Evolutionary conservation across 2,329 filamentous ascomycete genomes (phyloP).

Genomic region (Paradendryphiella salina): DNA sequence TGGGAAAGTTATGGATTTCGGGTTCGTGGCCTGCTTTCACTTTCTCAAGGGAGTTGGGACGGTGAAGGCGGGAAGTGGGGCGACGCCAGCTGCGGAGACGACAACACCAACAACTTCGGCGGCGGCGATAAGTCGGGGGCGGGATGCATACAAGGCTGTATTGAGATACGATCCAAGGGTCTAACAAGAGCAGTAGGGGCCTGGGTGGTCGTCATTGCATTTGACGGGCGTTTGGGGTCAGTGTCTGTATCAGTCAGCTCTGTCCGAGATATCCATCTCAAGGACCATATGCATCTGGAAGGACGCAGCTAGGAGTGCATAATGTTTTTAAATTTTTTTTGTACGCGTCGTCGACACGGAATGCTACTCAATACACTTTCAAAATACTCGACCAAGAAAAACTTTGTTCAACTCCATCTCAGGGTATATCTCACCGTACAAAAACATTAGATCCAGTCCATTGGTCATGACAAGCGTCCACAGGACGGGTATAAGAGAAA

Average conservation of each 20-base stretch:
- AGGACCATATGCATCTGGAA: not conserved
- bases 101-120: not conserved
- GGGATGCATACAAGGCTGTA: too few species aligned
- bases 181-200: too few species aligned
- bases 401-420: conserved; percentile 9
- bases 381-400: conserved; percentile 7
- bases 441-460: conserved; percentile 39
- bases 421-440: conserved; percentile 21
- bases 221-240: too few species aligned
- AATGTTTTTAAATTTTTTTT: not conserved
- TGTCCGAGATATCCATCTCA: not conserved
- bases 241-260: not conserved
- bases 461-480: conserved; percentile 23
- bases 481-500: conserved; percentile 30
- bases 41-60: too few species aligned
- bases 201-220: too few species aligned
- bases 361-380: conserved; percentile 5
- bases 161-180: too few species aligned
- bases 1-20: too few species aligned
- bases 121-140: too few species aligned
- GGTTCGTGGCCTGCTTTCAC: too few species aligned
- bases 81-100: not conserved
- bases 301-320: not conserved
- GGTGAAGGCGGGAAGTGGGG: not conserved
- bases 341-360: not conserved